These are phyloP conservation scores for Ganoderma leucocontextum DNA, from an alignment of 1,284 basidiomycete genomes.

Conservation along the genomic window DNA sequence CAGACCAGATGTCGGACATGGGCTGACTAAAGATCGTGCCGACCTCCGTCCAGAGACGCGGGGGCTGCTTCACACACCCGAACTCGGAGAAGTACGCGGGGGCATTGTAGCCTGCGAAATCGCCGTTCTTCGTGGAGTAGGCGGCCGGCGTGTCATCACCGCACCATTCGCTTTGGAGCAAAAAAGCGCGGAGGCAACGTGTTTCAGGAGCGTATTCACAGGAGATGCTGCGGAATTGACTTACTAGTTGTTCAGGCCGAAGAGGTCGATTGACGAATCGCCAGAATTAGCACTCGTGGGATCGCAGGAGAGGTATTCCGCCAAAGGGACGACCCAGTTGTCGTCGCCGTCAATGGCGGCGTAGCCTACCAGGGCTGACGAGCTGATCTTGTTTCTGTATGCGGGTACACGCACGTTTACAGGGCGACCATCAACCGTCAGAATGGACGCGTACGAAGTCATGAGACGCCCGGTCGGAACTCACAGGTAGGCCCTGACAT, in stretches of 20 bases:
- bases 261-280: constrained; percentile 80
- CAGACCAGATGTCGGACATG: constrained; percentile 86
- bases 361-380: constrained; percentile 82
- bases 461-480: constrained; percentile 8
- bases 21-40: constrained; percentile 74
- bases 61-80: constrained; percentile 73
- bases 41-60: constrained; percentile 86
- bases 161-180: constrained; percentile 74
- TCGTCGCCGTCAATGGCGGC: constrained; percentile 82
- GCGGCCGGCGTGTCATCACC: constrained; percentile 64
- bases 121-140: constrained; percentile 61
- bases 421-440: constrained; percentile 9
- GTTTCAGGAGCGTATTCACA: constrained; percentile 11
- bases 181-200: constrained; percentile 16
- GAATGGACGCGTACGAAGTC: background rate
- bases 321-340: constrained; percentile 73
- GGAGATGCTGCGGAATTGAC: constrained; percentile 39
- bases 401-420: constrained; percentile 15
- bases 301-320: constrained; percentile 87
- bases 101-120: constrained; percentile 76
- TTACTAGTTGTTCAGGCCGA: constrained; percentile 83
- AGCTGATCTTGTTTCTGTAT: constrained; percentile 70
- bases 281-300: constrained; percentile 60
- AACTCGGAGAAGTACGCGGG: constrained; percentile 93
- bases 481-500: constrained; percentile 86